Conservation (phyloP, 495 filamentous ascomycete genomes). For the Aspergillus heteromorphus region DNA sequence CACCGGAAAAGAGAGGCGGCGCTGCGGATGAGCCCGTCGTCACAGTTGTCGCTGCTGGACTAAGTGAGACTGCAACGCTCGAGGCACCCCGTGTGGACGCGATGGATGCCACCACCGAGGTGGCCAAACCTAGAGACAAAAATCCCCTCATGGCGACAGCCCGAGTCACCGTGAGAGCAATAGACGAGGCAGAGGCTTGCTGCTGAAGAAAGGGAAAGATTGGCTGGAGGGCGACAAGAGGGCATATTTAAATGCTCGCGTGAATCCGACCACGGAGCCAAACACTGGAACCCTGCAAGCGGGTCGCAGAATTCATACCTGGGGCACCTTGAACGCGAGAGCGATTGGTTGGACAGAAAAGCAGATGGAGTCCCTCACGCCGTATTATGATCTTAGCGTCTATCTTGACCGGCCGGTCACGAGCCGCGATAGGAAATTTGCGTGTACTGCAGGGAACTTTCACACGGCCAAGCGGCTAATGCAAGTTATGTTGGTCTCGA, state of each 20-base stretch:
- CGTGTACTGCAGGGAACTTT: background rate
- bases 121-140: background rate
- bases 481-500: background rate
- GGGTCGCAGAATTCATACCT: background rate
- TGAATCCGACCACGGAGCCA: background rate
- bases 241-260: background rate
- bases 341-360: background rate
- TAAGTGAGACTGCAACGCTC: background rate
- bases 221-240: background rate
- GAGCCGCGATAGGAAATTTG: background rate
- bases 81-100: background rate
- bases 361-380: background rate
- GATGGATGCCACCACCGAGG: background rate
- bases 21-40: background rate
- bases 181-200: background rate
- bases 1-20: slow-evolving; percentile 24
- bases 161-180: background rate
- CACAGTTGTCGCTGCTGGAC: slow-evolving; percentile 4
- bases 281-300: background rate
- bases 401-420: background rate
- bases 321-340: background rate
- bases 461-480: background rate
- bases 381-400: background rate
- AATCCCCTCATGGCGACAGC: slow-evolving; percentile 4
- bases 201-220: background rate